phyloP scores from a whole-genome alignment of 2,329 filamentous ascomycete genomes.

The Boeremia lycopersici region DNA sequence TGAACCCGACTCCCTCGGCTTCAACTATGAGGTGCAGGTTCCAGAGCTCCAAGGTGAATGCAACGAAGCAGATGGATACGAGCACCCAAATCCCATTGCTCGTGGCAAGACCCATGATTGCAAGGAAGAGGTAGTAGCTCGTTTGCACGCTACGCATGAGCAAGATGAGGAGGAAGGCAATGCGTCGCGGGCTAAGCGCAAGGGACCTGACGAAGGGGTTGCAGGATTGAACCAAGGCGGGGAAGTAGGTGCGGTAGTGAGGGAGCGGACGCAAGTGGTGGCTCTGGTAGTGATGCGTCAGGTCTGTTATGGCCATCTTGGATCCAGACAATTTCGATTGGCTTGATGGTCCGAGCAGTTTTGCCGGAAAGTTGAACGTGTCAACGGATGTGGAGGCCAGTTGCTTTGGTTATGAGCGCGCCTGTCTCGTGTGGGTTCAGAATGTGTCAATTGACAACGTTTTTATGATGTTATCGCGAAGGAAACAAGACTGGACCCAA shows the following conservation, averaged over 20 bases:
- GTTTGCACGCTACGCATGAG: neutral
- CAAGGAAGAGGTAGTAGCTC: neutral
- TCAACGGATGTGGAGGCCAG: no score
- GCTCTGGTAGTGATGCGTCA: neutral
- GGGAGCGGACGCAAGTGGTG: neutral
- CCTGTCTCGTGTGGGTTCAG: no score
- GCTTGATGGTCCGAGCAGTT: no score
- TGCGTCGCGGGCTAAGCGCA: neutral
- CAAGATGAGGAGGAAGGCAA: neutral
- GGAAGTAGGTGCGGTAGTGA: constrained; percentile 3
- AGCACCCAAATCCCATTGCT: neutral
- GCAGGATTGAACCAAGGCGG: neutral
- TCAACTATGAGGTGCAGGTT: neutral
- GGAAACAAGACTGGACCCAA: no score
- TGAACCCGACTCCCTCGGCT: neutral
- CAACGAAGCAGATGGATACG: neutral
- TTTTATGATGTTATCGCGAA: no score
- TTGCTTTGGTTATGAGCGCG: no score
- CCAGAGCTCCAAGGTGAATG: neutral
- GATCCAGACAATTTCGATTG: no score
- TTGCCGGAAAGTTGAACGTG: no score
- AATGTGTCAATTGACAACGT: no score
- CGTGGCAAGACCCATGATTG: neutral
- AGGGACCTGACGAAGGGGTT: neutral
- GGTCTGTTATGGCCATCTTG: no score